These are phyloP conservation scores for Diaporthe sp. DNA, from an alignment of 2,329 filamentous ascomycete genomes.

Conservation along the genomic window DNA sequence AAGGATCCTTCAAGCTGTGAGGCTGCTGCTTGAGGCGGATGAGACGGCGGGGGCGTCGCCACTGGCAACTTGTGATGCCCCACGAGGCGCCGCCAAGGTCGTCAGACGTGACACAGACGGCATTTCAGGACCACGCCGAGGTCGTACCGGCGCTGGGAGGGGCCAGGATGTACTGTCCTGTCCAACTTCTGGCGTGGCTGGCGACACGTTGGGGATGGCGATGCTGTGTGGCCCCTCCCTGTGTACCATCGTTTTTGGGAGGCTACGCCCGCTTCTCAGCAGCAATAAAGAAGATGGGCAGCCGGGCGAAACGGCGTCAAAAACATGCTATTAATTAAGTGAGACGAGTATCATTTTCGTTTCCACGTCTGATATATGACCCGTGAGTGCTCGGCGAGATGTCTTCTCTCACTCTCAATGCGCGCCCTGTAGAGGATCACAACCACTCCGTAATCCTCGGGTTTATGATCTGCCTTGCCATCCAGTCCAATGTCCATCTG, in stretches of 20 bases:
- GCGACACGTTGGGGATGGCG: background rate
- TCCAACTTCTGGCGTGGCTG: background rate
- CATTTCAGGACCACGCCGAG: background rate
- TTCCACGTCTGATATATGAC: background rate
- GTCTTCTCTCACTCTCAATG: background rate
- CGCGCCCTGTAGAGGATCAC: background rate
- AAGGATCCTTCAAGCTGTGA: background rate
- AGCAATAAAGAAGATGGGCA: background rate
- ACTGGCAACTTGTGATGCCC: background rate
- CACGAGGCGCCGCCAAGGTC: background rate
- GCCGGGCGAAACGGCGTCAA: no score
- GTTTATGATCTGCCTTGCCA: background rate
- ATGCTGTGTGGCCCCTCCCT: background rate
- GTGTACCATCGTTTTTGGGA: background rate
- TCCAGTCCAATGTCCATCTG: background rate
- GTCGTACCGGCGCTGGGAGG: background rate
- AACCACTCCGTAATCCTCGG: background rate
- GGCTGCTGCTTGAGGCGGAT: background rate
- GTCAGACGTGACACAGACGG: background rate
- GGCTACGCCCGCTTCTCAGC: background rate
- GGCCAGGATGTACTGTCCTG: background rate
- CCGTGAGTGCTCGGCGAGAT: background rate
- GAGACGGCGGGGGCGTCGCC: background rate
- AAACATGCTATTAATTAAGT: background rate
- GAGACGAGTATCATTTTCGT: background rate